Evolutionary conservation across 2,329 filamentous ascomycete genomes (phyloP).

Genomic region (Ascochyta rabiei): DNA sequence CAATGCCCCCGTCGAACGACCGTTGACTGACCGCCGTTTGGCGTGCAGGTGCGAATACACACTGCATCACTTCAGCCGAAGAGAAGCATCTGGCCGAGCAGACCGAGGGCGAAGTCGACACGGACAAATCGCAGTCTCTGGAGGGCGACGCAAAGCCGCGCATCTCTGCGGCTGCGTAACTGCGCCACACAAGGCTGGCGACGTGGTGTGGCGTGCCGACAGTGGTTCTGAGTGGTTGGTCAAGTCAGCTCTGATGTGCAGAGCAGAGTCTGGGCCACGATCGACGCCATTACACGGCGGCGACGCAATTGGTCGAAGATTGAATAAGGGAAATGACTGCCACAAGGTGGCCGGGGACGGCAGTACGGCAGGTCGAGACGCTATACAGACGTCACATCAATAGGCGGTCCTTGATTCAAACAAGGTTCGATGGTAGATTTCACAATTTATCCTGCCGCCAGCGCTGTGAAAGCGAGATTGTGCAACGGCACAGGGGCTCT

Average conservation of each 20-base stretch:
- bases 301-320: neutral
- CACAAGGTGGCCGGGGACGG: neutral
- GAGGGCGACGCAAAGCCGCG: constrained; percentile 28
- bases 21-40: constrained; percentile 28
- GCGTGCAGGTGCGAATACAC: constrained; percentile 71
- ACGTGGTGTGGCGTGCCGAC: neutral
- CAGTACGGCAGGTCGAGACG: constrained; percentile 9
- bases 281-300: constrained; percentile 1
- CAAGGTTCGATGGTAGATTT: constrained; percentile 28
- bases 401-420: constrained; percentile 22
- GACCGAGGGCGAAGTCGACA: constrained; percentile 28
- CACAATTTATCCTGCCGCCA: constrained; percentile 18
- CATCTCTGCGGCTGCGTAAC: constrained; percentile 36
- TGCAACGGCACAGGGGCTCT: constrained; percentile 14
- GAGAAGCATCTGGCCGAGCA: constrained; percentile 64
- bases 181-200: constrained; percentile 32
- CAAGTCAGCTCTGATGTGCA: neutral
- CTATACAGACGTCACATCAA: constrained; percentile 22
- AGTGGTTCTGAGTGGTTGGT: constrained; percentile 13
- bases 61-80: constrained; percentile 85
- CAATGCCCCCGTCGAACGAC: constrained; percentile 1
- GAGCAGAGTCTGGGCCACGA: constrained; percentile 12
- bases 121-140: constrained; percentile 8
- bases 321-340: constrained; percentile 23
- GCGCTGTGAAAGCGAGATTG: constrained; percentile 7